A percentile compares a stretch with the other conserved stretches of the same genome.
Conservation (phyloP, 2,329 filamentous ascomycete species). For the Emmonsia crescens region DNA sequence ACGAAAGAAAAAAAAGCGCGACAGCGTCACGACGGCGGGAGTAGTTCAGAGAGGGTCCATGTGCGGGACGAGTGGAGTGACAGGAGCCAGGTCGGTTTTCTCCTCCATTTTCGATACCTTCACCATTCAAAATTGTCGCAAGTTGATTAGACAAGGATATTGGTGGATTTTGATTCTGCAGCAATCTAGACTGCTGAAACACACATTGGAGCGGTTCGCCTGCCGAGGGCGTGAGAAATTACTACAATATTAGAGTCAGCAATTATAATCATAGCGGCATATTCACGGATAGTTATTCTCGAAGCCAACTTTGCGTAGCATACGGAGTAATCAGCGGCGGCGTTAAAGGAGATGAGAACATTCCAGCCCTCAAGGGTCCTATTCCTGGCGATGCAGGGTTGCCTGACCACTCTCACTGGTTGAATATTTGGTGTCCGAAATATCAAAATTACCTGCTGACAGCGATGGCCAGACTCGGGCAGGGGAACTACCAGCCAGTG, state of each 20-base stretch:
- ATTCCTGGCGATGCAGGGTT: neutral
- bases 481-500: neutral
- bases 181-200: constrained; percentile 6
- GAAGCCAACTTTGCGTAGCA: neutral
- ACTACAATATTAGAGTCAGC: neutral
- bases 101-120: neutral
- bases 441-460: neutral
- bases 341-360: neutral
- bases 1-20: neutral
- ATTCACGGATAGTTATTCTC: neutral
- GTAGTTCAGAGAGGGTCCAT: neutral
- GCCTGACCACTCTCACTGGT: neutral
- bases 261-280: neutral
- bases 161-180: neutral
- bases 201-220: neutral
- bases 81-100: neutral
- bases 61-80: neutral
- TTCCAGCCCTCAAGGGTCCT: neutral
- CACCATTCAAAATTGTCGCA: constrained; percentile 1
- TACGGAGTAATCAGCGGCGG: neutral
- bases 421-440: neutral
- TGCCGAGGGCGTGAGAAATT: neutral
- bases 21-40: neutral
- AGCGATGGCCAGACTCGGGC: neutral
- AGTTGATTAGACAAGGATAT: constrained; percentile 1